phyloP scores from a whole-genome alignment of 768 basidiomycete species.

The Termitomyces sp. region DNA sequence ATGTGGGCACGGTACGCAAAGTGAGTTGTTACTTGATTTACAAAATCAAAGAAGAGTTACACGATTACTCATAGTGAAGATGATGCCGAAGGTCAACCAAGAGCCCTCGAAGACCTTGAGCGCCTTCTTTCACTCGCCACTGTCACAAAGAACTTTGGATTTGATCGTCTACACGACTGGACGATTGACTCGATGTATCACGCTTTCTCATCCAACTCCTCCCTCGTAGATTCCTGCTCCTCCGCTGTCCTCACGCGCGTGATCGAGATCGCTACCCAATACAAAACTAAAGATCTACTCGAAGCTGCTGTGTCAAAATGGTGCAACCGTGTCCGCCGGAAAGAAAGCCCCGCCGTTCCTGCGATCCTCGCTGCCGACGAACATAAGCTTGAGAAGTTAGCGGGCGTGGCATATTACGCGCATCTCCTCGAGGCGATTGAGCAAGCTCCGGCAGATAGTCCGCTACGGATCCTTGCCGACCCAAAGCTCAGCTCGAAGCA shows the following conservation, averaged over 20 bases:
- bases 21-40: constrained; percentile 27
- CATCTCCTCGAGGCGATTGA: constrained; percentile 30
- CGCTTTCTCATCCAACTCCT: constrained; percentile 18
- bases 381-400: constrained; percentile 22
- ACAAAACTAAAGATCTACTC: constrained; percentile 18
- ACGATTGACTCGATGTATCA: constrained; percentile 28
- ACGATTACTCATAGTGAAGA: constrained; percentile 27
- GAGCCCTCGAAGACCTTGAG: constrained; percentile 31
- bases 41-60: too few relatives aligned
- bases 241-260: constrained; percentile 27
- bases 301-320: constrained; percentile 21
- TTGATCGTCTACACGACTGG: constrained; percentile 41
- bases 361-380: constrained; percentile 31
- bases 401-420: constrained; percentile 32
- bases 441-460: constrained; percentile 21
- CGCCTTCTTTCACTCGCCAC: constrained; percentile 38
- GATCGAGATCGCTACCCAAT: constrained; percentile 21
- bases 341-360: constrained; percentile 28
- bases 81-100: constrained; percentile 36
- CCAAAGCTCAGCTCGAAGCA: constrained; percentile 31
- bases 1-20: constrained; percentile 47
- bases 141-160: constrained; percentile 45
- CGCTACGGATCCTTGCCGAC: constrained; percentile 27
- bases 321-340: constrained; percentile 22
- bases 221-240: constrained; percentile 25